Conservation (phyloP, 306 rosid species). For the Sphenostylis stenocarpa region DNA sequence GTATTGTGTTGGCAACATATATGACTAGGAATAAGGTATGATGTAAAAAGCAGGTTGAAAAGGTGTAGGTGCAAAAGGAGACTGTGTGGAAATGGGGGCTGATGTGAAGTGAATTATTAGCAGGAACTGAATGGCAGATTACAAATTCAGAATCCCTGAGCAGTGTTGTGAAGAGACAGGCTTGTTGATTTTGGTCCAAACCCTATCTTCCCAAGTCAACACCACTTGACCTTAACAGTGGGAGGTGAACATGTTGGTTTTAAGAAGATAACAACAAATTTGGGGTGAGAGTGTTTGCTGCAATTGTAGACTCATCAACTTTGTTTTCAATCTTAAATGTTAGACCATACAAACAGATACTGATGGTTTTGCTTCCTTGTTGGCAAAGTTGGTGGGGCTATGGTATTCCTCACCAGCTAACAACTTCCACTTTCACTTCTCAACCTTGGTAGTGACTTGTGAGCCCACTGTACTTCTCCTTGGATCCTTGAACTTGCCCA, state of each 20-base stretch:
- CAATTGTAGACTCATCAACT: constrained; percentile 35
- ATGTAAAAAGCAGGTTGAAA: not conserved
- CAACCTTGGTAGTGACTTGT: constrained; percentile 15
- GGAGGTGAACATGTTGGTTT: constrained; percentile 21
- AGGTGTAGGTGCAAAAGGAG: not conserved
- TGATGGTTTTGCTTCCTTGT: constrained; percentile 42
- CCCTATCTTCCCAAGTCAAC: constrained; percentile 27
- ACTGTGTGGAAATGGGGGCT: constrained; percentile 11
- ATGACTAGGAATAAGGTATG: not conserved
- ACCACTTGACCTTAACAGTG: constrained; percentile 43
- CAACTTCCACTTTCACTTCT: constrained; percentile 52
- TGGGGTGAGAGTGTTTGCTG: constrained; percentile 26
- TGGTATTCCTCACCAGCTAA: constrained; percentile 45
- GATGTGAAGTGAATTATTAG: constrained; percentile 7
- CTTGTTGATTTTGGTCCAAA: not conserved
- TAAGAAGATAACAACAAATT: constrained; percentile 40
- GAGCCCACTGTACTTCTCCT: constrained; percentile 22
- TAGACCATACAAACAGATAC: constrained; percentile 39
- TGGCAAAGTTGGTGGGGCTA: constrained; percentile 40
- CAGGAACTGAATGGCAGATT: constrained; percentile 21
- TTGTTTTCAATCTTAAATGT: constrained; percentile 29
- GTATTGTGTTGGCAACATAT: not conserved
- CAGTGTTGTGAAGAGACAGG: constrained; percentile 21
- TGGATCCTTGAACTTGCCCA: constrained; percentile 75
- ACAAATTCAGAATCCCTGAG: constrained; percentile 15